Evolutionary conservation across 441 rosid species (phyloP), one percentile per base, ranked within the genome.

Genomic region (Gossypium aridum): DNA sequence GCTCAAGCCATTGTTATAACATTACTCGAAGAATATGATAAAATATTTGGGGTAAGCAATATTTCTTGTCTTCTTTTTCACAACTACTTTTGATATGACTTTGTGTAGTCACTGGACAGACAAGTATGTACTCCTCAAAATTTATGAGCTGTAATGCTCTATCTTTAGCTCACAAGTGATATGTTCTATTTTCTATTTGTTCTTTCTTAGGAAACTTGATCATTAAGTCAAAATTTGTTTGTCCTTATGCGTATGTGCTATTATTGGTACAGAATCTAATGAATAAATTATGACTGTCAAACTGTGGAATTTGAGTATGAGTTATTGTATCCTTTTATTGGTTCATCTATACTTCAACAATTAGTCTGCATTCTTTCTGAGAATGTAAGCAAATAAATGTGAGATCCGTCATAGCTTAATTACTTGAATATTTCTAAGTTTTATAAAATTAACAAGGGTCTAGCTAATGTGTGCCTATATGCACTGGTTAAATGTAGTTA

Each of bases 1-100:
- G 99, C 98, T 70, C 99, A 96, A 83, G 96, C 98, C 77, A 96
- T 96, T 80, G 90, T 89, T 72, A 94, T 92, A 80, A 92, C 97
- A 49, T 85, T 96, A 75, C 65, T 96, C 81, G 99, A 94, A 79
- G 96, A 96, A 82, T 94, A 91, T 80, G 87, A 85, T 53, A 88
- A 75, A 51, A 91, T 96, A 78, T 96, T 96, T 80, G 91, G 98
- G 83, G 99, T 96, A 86, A 87, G 96, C 76, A 51, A 56, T 71
- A 60, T 57, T 62, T 45, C 19, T 64, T 20, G 2, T 78, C 61
- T 70, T 67, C 51, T 64, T 39, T 37, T 31, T 7, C 23, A 7
- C 54, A 2, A 31, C 17, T 19, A 25, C 64, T 51, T 68, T 19
- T 61, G 54, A 64, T 64, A 55, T 77, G 77, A 39, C 59, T 17